Conservation (phyloP, 352 stramenopile genomes). For the Phytopythium aichiense region DNA sequence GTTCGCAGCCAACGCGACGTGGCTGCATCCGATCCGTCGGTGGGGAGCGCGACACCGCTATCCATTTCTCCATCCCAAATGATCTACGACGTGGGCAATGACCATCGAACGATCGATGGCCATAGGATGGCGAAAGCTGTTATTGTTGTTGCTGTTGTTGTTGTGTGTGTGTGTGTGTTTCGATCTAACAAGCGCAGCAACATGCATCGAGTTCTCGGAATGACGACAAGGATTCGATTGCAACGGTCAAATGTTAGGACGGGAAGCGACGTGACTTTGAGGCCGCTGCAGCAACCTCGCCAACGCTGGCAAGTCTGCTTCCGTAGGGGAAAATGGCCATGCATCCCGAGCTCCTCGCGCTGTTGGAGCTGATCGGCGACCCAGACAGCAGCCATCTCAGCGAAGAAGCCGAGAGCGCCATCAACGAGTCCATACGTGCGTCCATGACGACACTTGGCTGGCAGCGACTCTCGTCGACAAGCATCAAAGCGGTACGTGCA, state of each 20-base stretch:
- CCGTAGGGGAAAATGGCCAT: neutral
- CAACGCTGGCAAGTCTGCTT: neutral
- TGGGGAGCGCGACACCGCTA: too few relatives aligned
- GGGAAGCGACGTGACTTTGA: neutral
- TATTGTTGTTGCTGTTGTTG: too few relatives aligned
- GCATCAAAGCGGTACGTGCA: neutral
- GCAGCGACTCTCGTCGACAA: neutral
- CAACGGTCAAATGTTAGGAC: neutral
- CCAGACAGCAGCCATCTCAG: neutral
- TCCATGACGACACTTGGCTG: neutral
- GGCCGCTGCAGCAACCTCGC: neutral
- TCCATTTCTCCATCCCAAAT: too few relatives aligned
- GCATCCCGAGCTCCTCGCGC: constrained; percentile 1
- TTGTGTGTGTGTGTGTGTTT: too few relatives aligned
- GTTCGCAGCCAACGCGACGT: too few relatives aligned
- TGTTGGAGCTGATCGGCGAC: constrained; percentile 2
- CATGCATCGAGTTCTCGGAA: too few relatives aligned
- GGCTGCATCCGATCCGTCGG: too few relatives aligned
- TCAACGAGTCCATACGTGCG: neutral
- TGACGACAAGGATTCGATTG: neutral
- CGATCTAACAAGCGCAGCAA: too few relatives aligned
- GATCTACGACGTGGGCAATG: too few relatives aligned
- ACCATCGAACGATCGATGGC: too few relatives aligned
- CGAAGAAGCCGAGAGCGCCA: neutral
- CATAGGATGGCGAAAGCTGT: too few relatives aligned